A percentile compares a stretch with the other conserved stretches of the same genome.
Evolutionary conservation across 2,329 filamentous ascomycete species (phyloP).

Genomic region (Aureobasidium pullulans): DNA sequence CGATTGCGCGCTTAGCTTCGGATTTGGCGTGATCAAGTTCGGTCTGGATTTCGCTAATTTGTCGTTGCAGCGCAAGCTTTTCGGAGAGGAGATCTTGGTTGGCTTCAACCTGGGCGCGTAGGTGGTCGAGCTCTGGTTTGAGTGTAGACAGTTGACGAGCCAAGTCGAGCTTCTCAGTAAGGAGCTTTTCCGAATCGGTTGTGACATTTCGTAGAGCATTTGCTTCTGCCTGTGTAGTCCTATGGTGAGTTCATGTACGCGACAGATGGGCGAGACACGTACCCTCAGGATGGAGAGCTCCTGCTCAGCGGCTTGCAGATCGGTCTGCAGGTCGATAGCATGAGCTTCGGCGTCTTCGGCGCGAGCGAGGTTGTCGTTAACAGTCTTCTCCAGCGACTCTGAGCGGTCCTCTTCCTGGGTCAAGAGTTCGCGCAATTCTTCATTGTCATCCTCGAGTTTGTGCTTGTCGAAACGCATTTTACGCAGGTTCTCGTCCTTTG

Average conservation of each 20-base stretch:
- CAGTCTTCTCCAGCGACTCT: slow-evolving; percentile 44
- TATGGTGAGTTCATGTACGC: not conserved
- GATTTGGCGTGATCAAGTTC: slow-evolving; percentile 77
- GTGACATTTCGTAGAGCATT: slow-evolving; percentile 59
- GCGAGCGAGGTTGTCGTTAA: slow-evolving; percentile 41
- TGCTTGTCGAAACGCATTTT: slow-evolving; percentile 61
- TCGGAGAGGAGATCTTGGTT: slow-evolving; percentile 67
- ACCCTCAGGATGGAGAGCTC: slow-evolving; percentile 53
- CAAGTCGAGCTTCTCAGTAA: slow-evolving; percentile 58
- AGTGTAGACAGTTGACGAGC: slow-evolving; percentile 52
- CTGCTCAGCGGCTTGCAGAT: slow-evolving; percentile 44
- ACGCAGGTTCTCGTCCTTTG: slow-evolving; percentile 68
- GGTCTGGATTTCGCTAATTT: slow-evolving; percentile 68
- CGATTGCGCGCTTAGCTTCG: slow-evolving; percentile 52
- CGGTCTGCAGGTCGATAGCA: slow-evolving; percentile 39
- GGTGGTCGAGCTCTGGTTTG: slow-evolving; percentile 55
- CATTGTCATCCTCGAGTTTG: slow-evolving; percentile 68
- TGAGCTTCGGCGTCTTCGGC: slow-evolving; percentile 42
- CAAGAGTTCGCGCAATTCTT: slow-evolving; percentile 58
- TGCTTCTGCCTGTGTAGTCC: slow-evolving; percentile 56
- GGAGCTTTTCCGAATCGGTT: slow-evolving; percentile 61
- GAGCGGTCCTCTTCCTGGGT: slow-evolving; percentile 53
- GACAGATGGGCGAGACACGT: not conserved
- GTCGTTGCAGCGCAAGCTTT: slow-evolving; percentile 71
- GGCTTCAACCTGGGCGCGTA: slow-evolving; percentile 49